phyloP scores from a whole-genome alignment of 805 yeast genomes.

The Myxozyma kluyveri region DNA sequence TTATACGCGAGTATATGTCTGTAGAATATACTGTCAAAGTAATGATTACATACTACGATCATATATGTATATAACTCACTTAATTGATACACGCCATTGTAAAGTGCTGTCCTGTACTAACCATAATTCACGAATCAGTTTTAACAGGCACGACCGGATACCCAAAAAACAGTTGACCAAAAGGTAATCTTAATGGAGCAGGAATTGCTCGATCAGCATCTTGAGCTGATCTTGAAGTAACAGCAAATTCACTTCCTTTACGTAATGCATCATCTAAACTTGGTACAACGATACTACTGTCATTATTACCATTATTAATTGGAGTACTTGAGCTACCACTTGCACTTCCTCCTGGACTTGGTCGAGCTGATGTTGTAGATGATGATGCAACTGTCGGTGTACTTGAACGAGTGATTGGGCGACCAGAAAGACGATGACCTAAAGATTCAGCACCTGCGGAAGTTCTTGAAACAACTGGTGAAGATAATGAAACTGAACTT shows the following conservation, averaged over 20 bases:
- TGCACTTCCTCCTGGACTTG: conserved; percentile 1
- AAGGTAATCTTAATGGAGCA: conserved; percentile 69
- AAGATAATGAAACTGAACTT: conserved; percentile 9
- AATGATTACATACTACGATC: not conserved
- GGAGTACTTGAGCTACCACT: not conserved
- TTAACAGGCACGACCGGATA: conserved; percentile 52
- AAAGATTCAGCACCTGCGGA: conserved; percentile 10
- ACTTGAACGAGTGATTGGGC: conserved; percentile 1
- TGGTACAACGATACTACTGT: conserved; percentile 5
- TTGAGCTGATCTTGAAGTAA: conserved; percentile 17
- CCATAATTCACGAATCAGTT: not conserved
- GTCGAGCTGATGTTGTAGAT: conserved; percentile 5
- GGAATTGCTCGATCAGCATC: conserved; percentile 42
- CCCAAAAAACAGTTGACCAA: conserved; percentile 89
- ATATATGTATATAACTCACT: not conserved
- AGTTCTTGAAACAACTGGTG: not conserved
- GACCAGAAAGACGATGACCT: conserved; percentile 22
- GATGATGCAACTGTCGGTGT: conserved; percentile 1
- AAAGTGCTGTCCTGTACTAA: too few species aligned
- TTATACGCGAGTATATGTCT: too few species aligned
- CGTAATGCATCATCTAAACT: conserved; percentile 23
- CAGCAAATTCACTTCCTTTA: conserved; percentile 26
- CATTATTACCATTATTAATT: not conserved
- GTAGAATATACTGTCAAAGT: too few species aligned
- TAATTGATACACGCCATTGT: not conserved